Evolutionary conservation across 768 basidiomycete genomes (phyloP), one percentile per base, ranked within the genome.

Genomic region (Mycena indigotica): DNA sequence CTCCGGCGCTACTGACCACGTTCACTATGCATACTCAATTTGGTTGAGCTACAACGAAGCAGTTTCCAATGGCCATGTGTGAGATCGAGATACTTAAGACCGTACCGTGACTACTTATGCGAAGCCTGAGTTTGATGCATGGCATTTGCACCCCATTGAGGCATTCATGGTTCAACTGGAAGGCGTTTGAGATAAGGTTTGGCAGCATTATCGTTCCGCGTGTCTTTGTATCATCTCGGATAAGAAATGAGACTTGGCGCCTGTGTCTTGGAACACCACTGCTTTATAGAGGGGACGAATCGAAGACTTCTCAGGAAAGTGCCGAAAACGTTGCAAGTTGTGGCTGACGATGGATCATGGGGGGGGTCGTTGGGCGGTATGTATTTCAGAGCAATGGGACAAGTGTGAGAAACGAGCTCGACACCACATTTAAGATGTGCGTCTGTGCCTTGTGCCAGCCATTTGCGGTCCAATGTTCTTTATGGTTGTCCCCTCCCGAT

Each of bases 241-340:
- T 35, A 17, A 35, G 32, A 8, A 35, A 17, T 35, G 32, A 35
- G 32, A 17, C 10, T 35, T 8, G 32, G 10, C 10, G 32, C 32
- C 32, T n/a, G n/a, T n/a, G n/a, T n/a, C n/a, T n/a, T n/a, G n/a
- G n/a, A 35, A 8, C 32, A 35, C 32, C 10, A 35, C 10, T 8
- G 10, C 17, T 17, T 35, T 35, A 17, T 17, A 8, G 32, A 8
- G 32, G 10, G 32, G 10, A 8, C 8, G 8, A 17, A 8, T 35
- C 32, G 32, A 35, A 35, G 32, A 35, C 10, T 35, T 52, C 40
- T 55, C 55, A 38, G 50, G 66, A 52, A 49, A 52, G 49, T 48
- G 61, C 48, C 50, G 58, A 35, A 35, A 35, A 35, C 8, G 32
- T 8, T 35, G 32, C 32, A 17, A 35, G 32, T 35, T n/a, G 32